phyloP scores from a whole-genome alignment of 805 yeast genomes.

The Hanseniaspora taiwanica region DNA sequence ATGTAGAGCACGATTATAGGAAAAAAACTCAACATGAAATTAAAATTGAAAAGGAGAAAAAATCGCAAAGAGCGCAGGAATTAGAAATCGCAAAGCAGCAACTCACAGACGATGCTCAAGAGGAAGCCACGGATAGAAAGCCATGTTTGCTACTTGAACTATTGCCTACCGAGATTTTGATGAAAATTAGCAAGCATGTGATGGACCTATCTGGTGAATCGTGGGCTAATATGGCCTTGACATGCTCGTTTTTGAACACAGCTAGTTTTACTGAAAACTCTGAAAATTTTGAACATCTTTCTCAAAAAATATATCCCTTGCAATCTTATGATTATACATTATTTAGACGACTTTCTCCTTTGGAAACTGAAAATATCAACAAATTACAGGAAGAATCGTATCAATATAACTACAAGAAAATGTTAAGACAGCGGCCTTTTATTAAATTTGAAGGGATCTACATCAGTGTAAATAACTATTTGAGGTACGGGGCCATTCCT shows the following conservation, averaged over 20 bases:
- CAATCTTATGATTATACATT: slow-evolving; percentile 4
- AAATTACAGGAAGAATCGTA: slow-evolving; percentile 27
- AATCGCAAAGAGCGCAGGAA: slow-evolving; percentile 6
- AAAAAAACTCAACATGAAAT: slow-evolving; percentile 35
- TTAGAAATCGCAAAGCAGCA: too few species aligned
- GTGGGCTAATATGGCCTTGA: slow-evolving; percentile 48
- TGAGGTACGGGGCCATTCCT: slow-evolving; percentile 67
- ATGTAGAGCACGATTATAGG: slow-evolving; percentile 60
- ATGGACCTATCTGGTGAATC: slow-evolving; percentile 40
- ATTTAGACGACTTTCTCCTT: background rate
- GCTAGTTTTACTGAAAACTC: slow-evolving; percentile 39
- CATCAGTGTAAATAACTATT: slow-evolving; percentile 72
- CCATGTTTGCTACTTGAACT: slow-evolving; percentile 31
- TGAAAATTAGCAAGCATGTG: slow-evolving; percentile 35
- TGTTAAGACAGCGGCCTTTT: slow-evolving; percentile 50
- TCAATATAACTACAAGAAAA: slow-evolving; percentile 25
- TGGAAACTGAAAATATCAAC: slow-evolving; percentile 14
- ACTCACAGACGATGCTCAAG: slow-evolving; percentile 3
- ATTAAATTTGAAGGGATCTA: slow-evolving; percentile 74
- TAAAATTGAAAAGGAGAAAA: slow-evolving; percentile 16
- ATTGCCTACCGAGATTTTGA: slow-evolving; percentile 48
- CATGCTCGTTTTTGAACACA: slow-evolving; percentile 44
- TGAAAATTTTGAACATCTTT: slow-evolving; percentile 36
- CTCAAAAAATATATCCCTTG: slow-evolving; percentile 31
- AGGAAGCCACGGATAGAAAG: slow-evolving; percentile 16